phyloP scores from a whole-genome alignment of 345 rosid species.

The Aegle marmelos region DNA sequence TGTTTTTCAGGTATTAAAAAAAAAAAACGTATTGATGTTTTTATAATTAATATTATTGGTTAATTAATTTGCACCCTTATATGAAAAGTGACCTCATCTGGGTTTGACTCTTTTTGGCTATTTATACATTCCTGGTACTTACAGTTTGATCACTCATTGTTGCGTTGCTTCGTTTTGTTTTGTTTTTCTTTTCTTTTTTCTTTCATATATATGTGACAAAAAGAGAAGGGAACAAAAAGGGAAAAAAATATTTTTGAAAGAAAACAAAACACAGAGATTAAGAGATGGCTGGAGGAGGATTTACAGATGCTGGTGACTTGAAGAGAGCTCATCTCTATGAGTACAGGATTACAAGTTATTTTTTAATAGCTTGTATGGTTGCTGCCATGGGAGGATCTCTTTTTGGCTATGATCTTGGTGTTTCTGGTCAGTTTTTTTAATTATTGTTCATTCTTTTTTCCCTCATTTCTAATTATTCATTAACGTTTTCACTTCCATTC shows the following conservation, averaged over 20 bases:
- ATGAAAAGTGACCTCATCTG: not conserved
- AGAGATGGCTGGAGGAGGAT: constrained; percentile 69
- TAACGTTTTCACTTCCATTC: not conserved
- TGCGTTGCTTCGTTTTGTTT: no score
- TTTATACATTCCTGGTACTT: not conserved
- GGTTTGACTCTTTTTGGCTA: not conserved
- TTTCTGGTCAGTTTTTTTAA: constrained; percentile 49
- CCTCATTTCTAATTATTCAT: not conserved
- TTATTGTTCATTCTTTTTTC: not conserved
- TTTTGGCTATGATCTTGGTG: constrained; percentile 85
- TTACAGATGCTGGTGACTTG: constrained; percentile 30
- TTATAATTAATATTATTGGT: not conserved
- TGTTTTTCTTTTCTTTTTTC: not conserved
- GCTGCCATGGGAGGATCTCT: constrained; percentile 74
- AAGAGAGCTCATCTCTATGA: constrained; percentile 76
- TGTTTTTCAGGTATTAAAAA: not conserved
- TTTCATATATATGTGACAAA: not conserved
- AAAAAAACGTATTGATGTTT: not conserved
- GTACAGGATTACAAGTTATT: constrained; percentile 54
- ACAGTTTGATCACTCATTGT: no score
- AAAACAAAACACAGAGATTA: no score
- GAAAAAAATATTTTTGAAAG: no score
- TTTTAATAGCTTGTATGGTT: constrained; percentile 56
- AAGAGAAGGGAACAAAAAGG: not conserved
- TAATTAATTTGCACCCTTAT: no score